Evolutionary conservation across 768 basidiomycete genomes (phyloP).

Genomic region (Leccinum boreale): DNA sequence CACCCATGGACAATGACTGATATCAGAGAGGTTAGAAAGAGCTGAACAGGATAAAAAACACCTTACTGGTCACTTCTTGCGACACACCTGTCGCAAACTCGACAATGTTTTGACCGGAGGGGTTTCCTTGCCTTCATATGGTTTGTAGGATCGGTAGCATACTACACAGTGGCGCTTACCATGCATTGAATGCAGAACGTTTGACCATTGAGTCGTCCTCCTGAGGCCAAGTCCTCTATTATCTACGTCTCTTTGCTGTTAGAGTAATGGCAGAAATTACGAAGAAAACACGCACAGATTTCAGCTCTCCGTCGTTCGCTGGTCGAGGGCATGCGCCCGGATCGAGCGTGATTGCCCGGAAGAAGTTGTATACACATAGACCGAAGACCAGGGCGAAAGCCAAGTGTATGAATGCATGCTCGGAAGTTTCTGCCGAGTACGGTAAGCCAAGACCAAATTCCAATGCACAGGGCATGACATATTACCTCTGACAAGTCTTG

Average conservation of each 20-base stretch:
- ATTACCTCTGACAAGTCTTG: conserved; percentile 70
- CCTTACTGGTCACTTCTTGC: conserved; percentile 92
- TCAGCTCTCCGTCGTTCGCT: conserved; percentile 79
- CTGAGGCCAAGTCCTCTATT: conserved; percentile 86
- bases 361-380: conserved; percentile 86
- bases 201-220: conserved; percentile 88
- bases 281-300: conserved; percentile 55
- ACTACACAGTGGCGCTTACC: conserved; percentile 41
- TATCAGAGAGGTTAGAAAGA: conserved; percentile 1
- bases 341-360: conserved; percentile 84
- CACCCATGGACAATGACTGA: conserved; percentile 96
- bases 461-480: conserved; percentile 1
- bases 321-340: conserved; percentile 86
- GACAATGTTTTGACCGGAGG: conserved; percentile 92
- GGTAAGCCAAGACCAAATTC: not conserved
- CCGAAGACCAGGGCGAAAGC: conserved; percentile 66
- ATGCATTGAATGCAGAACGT: conserved; percentile 97
- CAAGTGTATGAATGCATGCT: conserved; percentile 73
- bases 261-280: not conserved
- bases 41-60: not conserved
- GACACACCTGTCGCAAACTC: conserved; percentile 85
- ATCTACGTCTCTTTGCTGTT: conserved; percentile 44
- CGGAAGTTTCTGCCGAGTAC: conserved; percentile 60
- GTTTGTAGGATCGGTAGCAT: not conserved
- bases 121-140: conserved; percentile 72